phyloP scores from a whole-genome alignment of 164 flowering plant species.

The Stephania yunnanensis region DNA sequence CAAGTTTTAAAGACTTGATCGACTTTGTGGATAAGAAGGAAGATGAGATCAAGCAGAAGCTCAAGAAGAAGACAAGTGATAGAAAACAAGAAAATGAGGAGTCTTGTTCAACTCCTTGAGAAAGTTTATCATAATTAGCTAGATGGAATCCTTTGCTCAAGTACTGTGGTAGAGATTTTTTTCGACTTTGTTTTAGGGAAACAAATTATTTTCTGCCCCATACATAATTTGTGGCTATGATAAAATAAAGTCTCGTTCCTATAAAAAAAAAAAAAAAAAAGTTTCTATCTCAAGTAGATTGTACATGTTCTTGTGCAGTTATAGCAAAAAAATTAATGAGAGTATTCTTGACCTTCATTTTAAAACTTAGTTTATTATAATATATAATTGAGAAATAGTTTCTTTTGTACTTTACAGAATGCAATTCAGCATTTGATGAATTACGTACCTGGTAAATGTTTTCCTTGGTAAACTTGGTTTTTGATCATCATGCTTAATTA shows the following conservation, averaged over 20 bases:
- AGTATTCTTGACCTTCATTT: no score
- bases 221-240: no score
- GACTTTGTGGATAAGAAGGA: slow-evolving; percentile 71
- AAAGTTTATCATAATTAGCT: neutral
- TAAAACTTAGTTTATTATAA: no score
- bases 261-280: no score
- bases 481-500: neutral
- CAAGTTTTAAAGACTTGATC: slow-evolving; percentile 43
- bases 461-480: neutral
- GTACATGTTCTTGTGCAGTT: no score
- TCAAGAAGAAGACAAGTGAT: slow-evolving; percentile 26
- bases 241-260: no score
- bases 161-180: neutral
- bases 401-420: neutral
- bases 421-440: neutral
- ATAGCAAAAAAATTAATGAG: no score
- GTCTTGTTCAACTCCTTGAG: slow-evolving; percentile 22
- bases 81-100: slow-evolving; percentile 33
- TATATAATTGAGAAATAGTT: neutral
- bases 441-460: neutral
- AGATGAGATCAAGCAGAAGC: slow-evolving; percentile 26
- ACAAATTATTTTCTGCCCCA: no score
- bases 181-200: no score
- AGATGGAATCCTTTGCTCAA: neutral
- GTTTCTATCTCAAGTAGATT: no score